Conservation (phyloP, 768 basidiomycete species). For the Trametes cinnabarina region DNA sequence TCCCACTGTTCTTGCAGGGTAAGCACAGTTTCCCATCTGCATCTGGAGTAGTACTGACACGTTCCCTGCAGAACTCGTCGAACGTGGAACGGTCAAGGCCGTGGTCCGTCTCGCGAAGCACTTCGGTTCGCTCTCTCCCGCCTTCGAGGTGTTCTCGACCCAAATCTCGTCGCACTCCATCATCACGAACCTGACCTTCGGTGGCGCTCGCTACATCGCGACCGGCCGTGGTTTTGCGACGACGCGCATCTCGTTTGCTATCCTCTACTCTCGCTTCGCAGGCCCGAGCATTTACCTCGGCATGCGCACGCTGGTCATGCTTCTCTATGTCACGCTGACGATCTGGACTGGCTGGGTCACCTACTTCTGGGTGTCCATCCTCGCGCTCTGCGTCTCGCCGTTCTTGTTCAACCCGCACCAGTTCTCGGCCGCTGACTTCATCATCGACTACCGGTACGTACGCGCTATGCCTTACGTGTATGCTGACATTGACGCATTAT, state of each 20-base stretch:
- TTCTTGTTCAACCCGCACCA: slow-evolving; percentile 99
- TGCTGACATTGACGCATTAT: slow-evolving; percentile 13
- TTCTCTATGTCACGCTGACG: slow-evolving; percentile 91
- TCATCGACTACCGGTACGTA: slow-evolving; percentile 87
- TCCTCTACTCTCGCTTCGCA: slow-evolving; percentile 96
- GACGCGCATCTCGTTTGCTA: slow-evolving; percentile 89
- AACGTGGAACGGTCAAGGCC: slow-evolving; percentile 91
- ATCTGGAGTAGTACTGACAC: slow-evolving; percentile 20
- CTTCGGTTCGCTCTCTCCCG: slow-evolving; percentile 88
- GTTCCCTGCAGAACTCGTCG: slow-evolving; percentile 73
- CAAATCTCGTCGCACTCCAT: slow-evolving; percentile 99
- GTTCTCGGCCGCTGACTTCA: slow-evolving; percentile 94
- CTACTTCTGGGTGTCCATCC: slow-evolving; percentile 97
- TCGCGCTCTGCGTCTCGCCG: slow-evolving; percentile 89
- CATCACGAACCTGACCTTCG: slow-evolving; percentile 93
- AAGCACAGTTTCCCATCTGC: slow-evolving; percentile 12
- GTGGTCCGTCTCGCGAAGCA: slow-evolving; percentile 91
- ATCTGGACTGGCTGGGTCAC: slow-evolving; percentile 91
- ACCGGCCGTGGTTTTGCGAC: slow-evolving; percentile 99
- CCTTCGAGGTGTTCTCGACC: slow-evolving; percentile 97
- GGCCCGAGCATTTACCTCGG: slow-evolving; percentile 98
- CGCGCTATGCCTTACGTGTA: not conserved
- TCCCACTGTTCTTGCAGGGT: slow-evolving; percentile 96
- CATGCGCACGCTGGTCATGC: slow-evolving; percentile 86
- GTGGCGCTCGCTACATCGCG: slow-evolving; percentile 97